Percentiles rank a stretch among this genome's conserved stretches.
Conservation (phyloP, 768 basidiomycete species). For the Agrocybe praecox region DNA sequence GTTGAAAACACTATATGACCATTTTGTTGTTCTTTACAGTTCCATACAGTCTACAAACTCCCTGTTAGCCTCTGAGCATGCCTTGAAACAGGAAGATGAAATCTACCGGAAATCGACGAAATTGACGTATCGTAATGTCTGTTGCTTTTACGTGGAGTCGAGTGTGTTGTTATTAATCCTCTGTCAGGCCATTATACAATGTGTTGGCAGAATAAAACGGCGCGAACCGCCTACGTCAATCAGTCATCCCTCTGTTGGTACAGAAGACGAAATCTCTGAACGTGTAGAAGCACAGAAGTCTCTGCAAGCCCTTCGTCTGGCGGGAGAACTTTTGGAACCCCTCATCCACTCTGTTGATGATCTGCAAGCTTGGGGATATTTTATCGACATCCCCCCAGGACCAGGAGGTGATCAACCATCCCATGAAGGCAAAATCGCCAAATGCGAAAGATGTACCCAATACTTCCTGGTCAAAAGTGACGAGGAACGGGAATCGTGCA, state of each 20-base stretch:
- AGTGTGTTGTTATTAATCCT: conserved; percentile 8
- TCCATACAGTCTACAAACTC: conserved; percentile 54
- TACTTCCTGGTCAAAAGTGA: conserved; percentile 68
- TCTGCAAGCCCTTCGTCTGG: conserved; percentile 54
- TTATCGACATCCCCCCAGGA: conserved; percentile 66
- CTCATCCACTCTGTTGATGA: conserved; percentile 61
- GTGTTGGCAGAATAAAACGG: conserved; percentile 50
- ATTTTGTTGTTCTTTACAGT: conserved; percentile 71
- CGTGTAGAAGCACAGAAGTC: conserved; percentile 59
- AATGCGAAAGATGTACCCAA: conserved; percentile 80
- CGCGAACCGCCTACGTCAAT: conserved; percentile 55
- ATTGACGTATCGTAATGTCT: conserved; percentile 81
- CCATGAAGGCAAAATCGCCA: conserved; percentile 59
- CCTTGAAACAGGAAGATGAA: conserved; percentile 80
- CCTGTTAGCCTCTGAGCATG: conserved; percentile 72
- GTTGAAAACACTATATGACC: conserved; percentile 74
- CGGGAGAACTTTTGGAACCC: conserved; percentile 52
- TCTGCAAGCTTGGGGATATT: conserved; percentile 69
- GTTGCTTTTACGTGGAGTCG: conserved; percentile 17
- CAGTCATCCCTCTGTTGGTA: conserved; percentile 77
- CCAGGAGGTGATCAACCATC: conserved; percentile 66
- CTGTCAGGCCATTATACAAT: conserved; percentile 51
- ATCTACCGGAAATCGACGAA: conserved; percentile 76
- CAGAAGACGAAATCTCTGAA: conserved; percentile 60
- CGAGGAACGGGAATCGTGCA: conserved; percentile 64